phyloP scores from a whole-genome alignment of 345 rosid species.

The Syzygium aqueum region DNA sequence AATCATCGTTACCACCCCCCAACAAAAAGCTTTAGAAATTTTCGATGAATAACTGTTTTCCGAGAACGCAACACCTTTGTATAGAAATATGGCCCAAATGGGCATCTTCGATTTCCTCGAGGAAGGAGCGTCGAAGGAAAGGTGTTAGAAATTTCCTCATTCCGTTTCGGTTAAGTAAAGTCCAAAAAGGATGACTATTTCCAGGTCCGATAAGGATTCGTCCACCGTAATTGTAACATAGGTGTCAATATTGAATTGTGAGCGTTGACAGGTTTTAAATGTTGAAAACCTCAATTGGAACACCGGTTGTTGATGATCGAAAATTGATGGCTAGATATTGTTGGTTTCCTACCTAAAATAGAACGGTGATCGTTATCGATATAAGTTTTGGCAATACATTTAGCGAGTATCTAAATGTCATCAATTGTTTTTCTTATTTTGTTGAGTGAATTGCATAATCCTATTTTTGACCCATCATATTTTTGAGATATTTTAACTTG shows the following conservation, averaged over 20 bases:
- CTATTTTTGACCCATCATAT: background rate
- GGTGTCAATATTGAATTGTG: background rate
- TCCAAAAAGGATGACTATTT: background rate
- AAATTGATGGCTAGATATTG: background rate
- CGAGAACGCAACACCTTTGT: background rate
- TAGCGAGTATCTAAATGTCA: no score
- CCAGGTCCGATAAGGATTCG: background rate
- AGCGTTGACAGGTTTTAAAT: background rate
- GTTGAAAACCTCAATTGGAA: background rate
- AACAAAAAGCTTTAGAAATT: no score
- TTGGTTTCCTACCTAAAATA: background rate
- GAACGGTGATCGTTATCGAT: rapidly evolving
- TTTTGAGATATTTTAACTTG: background rate
- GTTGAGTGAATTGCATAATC: background rate
- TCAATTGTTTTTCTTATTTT: background rate
- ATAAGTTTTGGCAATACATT: background rate
- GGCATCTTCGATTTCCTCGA: no score
- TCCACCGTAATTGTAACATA: background rate
- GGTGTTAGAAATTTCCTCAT: background rate
- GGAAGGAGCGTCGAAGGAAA: background rate
- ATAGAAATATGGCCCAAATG: background rate
- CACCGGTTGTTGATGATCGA: background rate
- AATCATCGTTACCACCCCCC: no score
- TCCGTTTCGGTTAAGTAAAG: background rate
- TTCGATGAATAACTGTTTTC: no score